A percentile compares a stretch with the other conserved stretches of the same genome.
phyloP scores from a whole-genome alignment of 768 basidiomycete genomes.

The Boletus insuetus region DNA sequence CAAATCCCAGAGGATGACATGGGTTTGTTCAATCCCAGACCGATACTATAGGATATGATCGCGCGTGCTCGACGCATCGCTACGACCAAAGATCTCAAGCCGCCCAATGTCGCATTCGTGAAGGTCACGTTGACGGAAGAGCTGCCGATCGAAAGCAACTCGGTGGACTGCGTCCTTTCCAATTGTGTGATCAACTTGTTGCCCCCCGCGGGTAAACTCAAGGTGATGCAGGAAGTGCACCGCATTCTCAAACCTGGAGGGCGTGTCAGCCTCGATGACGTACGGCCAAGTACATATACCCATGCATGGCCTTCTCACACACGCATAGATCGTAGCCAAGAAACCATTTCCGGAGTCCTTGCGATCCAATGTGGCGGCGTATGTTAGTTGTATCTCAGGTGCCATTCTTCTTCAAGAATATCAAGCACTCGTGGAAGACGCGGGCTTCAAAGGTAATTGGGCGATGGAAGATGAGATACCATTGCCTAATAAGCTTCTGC shows the following conservation, averaged over 20 bases:
- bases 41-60: constrained; percentile 46
- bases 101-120: constrained; percentile 51
- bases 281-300: constrained; percentile 23
- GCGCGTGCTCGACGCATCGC: constrained; percentile 46
- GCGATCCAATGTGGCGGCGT: constrained; percentile 38
- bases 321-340: constrained; percentile 44
- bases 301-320: neutral
- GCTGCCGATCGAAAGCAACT: constrained; percentile 45
- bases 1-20: neutral
- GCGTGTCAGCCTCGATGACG: constrained; percentile 50
- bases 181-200: constrained; percentile 58
- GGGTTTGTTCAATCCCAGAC: neutral
- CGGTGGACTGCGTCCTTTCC: constrained; percentile 55
- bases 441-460: constrained; percentile 42
- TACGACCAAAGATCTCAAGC: constrained; percentile 35
- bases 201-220: constrained; percentile 39
- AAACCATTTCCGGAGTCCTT: constrained; percentile 42
- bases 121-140: constrained; percentile 40
- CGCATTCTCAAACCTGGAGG: constrained; percentile 57
- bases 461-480: neutral
- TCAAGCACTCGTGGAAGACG: constrained; percentile 32
- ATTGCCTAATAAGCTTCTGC: neutral
- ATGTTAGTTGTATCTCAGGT: constrained; percentile 48
- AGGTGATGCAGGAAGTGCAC: constrained; percentile 44
- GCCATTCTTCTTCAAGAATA: constrained; percentile 42